phyloP scores from a whole-genome alignment of 169 alveolate species.

The Plasmodium sp. region DNA sequence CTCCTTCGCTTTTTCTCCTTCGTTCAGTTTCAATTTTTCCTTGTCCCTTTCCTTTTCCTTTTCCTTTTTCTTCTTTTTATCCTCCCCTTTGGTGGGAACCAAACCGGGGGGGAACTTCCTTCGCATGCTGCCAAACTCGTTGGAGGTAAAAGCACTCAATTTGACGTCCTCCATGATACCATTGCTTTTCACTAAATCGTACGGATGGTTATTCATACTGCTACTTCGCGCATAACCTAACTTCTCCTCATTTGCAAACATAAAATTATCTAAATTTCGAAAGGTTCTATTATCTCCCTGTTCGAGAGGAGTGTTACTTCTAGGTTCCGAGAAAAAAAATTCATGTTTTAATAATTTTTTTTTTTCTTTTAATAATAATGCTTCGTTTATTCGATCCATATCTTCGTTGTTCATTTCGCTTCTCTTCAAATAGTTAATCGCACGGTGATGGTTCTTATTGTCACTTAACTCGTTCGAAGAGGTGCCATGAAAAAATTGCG shows the following conservation, averaged over 20 bases:
- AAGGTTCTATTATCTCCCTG: neutral
- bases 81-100: neutral
- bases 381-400: slow-evolving; percentile 2
- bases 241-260: slow-evolving; percentile 40
- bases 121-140: slow-evolving; percentile 5
- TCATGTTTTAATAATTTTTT: slow-evolving; percentile 38
- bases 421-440: neutral
- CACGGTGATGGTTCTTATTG: neutral
- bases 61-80: slow-evolving; percentile 2
- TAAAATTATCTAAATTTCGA: neutral
- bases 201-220: neutral
- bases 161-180: neutral
- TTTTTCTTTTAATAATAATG: slow-evolving; percentile 12
- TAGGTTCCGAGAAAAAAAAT: slow-evolving; percentile 4
- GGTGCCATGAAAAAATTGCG: neutral
- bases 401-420: slow-evolving; percentile 19
- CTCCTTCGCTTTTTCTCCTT: neutral
- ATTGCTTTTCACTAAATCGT: neutral
- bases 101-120: neutral
- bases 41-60: neutral
- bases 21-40: neutral
- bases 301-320: neutral
- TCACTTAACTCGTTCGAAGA: slow-evolving; percentile 12
- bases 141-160: neutral
- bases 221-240: neutral